Conservation (phyloP, 2,329 filamentous ascomycete species). For the Fusarium foetens region DNA sequence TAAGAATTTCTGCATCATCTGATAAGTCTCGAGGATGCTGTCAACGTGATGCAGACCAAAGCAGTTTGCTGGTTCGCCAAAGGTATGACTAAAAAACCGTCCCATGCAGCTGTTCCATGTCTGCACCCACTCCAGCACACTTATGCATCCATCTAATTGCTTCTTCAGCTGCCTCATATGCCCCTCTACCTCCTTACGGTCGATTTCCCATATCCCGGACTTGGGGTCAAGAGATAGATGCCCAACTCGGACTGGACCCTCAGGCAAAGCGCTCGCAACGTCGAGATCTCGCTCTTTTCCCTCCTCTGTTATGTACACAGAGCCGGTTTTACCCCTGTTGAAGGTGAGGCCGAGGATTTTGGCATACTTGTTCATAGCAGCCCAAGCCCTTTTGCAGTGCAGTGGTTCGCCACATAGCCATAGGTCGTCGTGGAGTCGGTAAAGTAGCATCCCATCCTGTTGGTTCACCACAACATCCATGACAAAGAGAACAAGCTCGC, state of each 20-base stretch:
- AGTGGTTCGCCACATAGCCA: neutral
- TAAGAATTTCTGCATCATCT: neutral
- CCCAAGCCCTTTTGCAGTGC: neutral
- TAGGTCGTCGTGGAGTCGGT: neutral
- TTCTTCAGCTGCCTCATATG: neutral
- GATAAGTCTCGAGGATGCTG: neutral
- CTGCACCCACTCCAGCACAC: neutral
- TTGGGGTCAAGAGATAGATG: neutral
- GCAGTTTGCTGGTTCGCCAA: neutral
- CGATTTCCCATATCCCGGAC: neutral
- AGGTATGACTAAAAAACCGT: neutral
- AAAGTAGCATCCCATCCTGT: neutral
- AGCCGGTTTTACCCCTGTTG: neutral
- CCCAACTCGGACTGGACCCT: neutral
- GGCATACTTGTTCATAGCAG: neutral
- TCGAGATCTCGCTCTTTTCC: rapidly evolving
- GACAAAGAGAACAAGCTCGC: constrained; percentile 3
- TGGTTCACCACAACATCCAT: constrained; percentile 2
- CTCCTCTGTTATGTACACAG: neutral
- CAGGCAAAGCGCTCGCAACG: neutral
- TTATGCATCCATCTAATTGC: neutral
- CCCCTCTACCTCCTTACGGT: neutral
- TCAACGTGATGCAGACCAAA: neutral
- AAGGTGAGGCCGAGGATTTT: neutral
- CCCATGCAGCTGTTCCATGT: constrained; percentile 7